phyloP scores from a whole-genome alignment of 352 stramenopile species.

The Phytophthora meadii region DNA sequence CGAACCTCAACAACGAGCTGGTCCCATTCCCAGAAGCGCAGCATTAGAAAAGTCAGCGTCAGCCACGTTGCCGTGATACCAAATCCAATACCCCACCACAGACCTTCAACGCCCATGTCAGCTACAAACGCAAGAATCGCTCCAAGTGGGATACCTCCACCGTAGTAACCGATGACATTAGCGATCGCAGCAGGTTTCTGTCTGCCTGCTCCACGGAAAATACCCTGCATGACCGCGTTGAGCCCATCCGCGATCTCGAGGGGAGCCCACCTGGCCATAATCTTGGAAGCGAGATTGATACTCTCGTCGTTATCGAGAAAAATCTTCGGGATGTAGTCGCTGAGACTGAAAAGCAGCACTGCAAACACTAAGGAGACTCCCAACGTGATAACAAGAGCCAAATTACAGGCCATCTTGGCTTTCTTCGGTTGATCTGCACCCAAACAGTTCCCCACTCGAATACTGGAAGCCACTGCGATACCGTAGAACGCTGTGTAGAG shows the following conservation, averaged over 20 bases:
- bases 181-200: constrained; percentile 53
- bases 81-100: constrained; percentile 59
- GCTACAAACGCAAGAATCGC: constrained; percentile 57
- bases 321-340: constrained; percentile 29
- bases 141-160: constrained; percentile 65
- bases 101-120: constrained; percentile 49
- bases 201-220: constrained; percentile 65
- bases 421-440: constrained; percentile 45
- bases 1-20: neutral
- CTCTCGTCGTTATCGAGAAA: constrained; percentile 50
- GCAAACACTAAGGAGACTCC: constrained; percentile 30
- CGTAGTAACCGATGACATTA: constrained; percentile 58
- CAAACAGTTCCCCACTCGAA: constrained; percentile 61
- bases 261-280: constrained; percentile 50
- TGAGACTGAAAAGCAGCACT: constrained; percentile 29
- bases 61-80: constrained; percentile 35
- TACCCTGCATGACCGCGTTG: constrained; percentile 59
- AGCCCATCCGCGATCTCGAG: constrained; percentile 54
- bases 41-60: constrained; percentile 16
- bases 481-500: constrained; percentile 68
- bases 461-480: constrained; percentile 53
- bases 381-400: constrained; percentile 39
- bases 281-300: constrained; percentile 39
- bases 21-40: constrained; percentile 5
- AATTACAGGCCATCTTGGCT: constrained; percentile 44